phyloP scores from a whole-genome alignment of 768 basidiomycete genomes.

The Naganishia randhawae region DNA sequence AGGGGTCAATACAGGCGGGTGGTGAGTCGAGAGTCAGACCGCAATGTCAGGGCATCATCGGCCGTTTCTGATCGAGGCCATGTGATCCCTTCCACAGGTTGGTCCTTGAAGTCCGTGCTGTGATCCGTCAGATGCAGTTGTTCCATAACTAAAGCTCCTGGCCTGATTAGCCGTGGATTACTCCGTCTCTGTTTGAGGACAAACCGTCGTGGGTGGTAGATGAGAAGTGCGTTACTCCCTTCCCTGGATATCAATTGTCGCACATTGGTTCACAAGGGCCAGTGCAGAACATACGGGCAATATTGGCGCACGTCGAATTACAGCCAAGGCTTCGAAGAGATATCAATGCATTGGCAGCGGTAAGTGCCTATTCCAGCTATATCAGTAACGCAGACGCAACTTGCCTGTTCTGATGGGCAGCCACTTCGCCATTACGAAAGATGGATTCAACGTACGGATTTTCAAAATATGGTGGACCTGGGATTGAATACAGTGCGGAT shows the following conservation, averaged over 20 bases:
- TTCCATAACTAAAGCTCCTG: conserved; percentile 4
- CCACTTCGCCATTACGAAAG: conserved; percentile 29
- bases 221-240: conserved; percentile 31
- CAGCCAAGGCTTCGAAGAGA: conserved; percentile 27
- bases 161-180: conserved; percentile 46
- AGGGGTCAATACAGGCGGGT: conserved; percentile 49
- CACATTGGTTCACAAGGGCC: not conserved
- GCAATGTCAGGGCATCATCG: not conserved
- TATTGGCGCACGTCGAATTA: conserved; percentile 41
- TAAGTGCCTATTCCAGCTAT: not conserved
- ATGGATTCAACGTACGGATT: conserved; percentile 41
- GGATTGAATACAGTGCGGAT: conserved; percentile 48
- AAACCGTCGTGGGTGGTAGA: conserved; percentile 50
- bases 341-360: conserved; percentile 21
- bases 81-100: conserved; percentile 30
- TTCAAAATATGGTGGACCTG: conserved; percentile 37
- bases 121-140: not conserved
- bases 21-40: conserved; percentile 36
- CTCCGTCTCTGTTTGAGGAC: conserved; percentile 41
- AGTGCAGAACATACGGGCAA: conserved; percentile 33
- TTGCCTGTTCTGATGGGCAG: too few species aligned
- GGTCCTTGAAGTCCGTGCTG: conserved; percentile 36
- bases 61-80: not conserved
- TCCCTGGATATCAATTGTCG: not conserved
- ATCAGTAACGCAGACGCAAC: too few species aligned